Base-by-base conservation (phyloP, 2,329 filamentous ascomycete genomes). In the Pochonia chlamydosporia region DNA sequence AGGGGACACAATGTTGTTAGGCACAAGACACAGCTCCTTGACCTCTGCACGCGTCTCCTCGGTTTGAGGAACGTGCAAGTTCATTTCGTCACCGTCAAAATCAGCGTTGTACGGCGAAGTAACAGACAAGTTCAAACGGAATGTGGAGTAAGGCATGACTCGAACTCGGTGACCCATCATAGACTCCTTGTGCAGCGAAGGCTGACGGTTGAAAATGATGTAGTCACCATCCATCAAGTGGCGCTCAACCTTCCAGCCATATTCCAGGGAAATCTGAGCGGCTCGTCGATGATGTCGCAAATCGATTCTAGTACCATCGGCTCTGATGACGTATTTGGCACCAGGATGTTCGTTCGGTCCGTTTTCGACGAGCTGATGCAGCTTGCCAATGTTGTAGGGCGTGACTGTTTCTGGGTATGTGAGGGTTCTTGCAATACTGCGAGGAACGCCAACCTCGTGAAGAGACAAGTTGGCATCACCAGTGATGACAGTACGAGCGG, bases 11-110 rank as follows among this genome's bases (percentile, higher is more conserved):
- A 99, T 97, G 67, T 99, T 96, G 58, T 93, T 80, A 1, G 93
- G 93, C n/a, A 99, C 93, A 79, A 97, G 86, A 66, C 92, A 97
- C 13, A 99, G 80, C 64, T 97, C 86, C 66, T 84, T 89, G 57
- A 99, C 82, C 68, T 99, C 93, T 40, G 95, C 90, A 51, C 93
- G 87, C 28, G 95, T 95, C 68, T 99, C 95, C 63, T 99, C 91
- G 31, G 88, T 93, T 63, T 99, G 93, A 4, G 93, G 95, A 44
- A 99, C 95, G 79, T 99, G 93, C 72, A 99, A 82, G 65, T 99
- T 99, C 93, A 99, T 99, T 70, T 99, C 93, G 66, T 99, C 93
- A 71, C 93, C 93, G 63, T 99, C 93, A 71, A 99, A 99, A 87
- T 99, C 93, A 59, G 93, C 93, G 72, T 99, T 99, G 76, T 99